Evolutionary conservation across 352 stramenopile genomes (phyloP).

Genomic region (Globisporangium radiosum): DNA sequence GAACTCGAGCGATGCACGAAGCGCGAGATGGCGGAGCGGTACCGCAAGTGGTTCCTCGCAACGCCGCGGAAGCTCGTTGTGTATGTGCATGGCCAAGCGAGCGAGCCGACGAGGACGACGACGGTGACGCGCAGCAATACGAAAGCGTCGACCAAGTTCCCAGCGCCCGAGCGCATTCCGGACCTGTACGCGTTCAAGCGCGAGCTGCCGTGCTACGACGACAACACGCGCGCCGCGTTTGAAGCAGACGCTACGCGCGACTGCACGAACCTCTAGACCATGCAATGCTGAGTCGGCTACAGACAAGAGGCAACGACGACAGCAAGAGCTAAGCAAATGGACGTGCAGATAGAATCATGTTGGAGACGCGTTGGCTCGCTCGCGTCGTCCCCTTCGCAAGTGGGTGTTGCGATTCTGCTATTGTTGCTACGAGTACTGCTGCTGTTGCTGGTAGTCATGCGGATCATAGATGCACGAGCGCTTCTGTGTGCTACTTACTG

Average conservation of each 20-base stretch:
- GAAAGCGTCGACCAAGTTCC: conserved; percentile 13
- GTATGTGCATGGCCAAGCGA: conserved; percentile 56
- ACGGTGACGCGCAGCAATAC: conserved; percentile 19
- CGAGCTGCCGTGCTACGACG: conserved; percentile 44
- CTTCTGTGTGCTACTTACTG: no score
- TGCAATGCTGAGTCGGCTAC: no score
- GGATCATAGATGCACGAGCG: no score
- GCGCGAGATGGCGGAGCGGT: conserved; percentile 49
- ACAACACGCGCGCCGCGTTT: conserved; percentile 25
- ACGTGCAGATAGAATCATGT: not conserved
- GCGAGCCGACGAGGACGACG: conserved; percentile 23
- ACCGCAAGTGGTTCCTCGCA: conserved; percentile 57
- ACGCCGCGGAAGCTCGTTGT: conserved; percentile 58
- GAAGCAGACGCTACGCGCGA: conserved; percentile 2
- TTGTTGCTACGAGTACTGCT: not conserved
- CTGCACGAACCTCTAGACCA: conserved; percentile 12
- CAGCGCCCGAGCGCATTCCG: conserved; percentile 28
- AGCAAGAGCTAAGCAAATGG: not conserved
- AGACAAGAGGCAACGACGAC: not conserved
- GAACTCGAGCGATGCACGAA: conserved; percentile 69
- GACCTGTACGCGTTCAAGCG: conserved; percentile 67
- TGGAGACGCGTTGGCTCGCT: no score
- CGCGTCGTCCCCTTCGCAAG: not conserved
- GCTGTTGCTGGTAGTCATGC: no score
- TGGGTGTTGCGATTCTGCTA: not conserved